Evolutionary conservation across 1,139 yeast genomes (phyloP).

Genomic region (Candida dubliniensis): DNA sequence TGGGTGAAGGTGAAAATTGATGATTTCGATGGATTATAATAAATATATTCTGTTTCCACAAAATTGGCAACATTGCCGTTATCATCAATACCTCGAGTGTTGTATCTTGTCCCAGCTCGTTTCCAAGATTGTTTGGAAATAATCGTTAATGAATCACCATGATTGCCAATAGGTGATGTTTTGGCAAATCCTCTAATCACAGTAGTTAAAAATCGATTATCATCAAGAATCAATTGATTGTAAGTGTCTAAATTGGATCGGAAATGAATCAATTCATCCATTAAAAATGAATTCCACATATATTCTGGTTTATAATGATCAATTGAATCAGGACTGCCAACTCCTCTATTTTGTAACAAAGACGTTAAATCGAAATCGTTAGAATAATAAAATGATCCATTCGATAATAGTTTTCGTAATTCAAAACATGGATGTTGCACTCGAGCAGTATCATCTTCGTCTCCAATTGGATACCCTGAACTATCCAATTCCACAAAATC

Average conservation of each 20-base stretch:
- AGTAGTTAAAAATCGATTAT: conserved; percentile 79
- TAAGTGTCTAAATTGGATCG: conserved; percentile 65
- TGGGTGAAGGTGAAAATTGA: conserved; percentile 78
- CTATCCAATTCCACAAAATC: conserved; percentile 68
- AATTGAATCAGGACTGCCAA: conserved; percentile 24
- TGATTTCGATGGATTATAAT: conserved; percentile 40
- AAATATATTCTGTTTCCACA: conserved; percentile 90
- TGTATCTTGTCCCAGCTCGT: conserved; percentile 93
- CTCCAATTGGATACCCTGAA: conserved; percentile 56
- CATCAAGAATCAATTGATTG: conserved; percentile 62
- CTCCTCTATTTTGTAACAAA: conserved; percentile 71
- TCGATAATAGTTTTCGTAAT: conserved; percentile 70
- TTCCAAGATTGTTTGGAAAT: conserved; percentile 94
- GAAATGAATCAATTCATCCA: conserved; percentile 76
- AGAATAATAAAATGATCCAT: conserved; percentile 91
- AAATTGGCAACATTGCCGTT: conserved; percentile 94
- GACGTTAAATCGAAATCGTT: conserved; percentile 90
- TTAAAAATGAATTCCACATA: conserved; percentile 96
- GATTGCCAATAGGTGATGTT: conserved; percentile 55
- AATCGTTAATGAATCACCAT: conserved; percentile 62
- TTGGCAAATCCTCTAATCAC: conserved; percentile 95
- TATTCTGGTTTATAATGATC: conserved; percentile 75
- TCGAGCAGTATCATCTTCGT: conserved; percentile 20
- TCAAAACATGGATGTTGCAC: conserved; percentile 83
- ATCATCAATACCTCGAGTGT: conserved; percentile 94